Evolutionary conservation across 108 stramenopile genomes (phyloP).

Genomic region (Heterococcus sp.): DNA sequence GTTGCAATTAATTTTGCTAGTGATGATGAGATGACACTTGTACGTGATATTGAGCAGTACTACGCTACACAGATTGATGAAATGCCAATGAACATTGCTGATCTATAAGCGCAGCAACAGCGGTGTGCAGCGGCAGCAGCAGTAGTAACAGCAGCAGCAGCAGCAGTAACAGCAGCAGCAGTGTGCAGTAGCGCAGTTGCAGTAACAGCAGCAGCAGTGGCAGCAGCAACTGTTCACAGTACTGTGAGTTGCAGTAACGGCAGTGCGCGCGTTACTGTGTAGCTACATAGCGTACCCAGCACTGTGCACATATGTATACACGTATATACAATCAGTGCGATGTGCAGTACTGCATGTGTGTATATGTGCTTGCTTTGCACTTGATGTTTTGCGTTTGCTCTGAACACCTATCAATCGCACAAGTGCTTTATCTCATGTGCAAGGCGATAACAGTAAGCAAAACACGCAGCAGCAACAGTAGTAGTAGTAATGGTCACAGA

Average conservation of each 20-base stretch:
- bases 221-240: neutral
- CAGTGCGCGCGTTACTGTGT: no score
- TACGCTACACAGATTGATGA: slow-evolving; percentile 93
- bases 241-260: neutral
- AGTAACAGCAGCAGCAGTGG: neutral
- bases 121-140: no score
- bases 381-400: neutral
- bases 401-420: no score
- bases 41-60: slow-evolving; percentile 94
- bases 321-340: neutral
- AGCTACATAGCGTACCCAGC: no score
- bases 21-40: slow-evolving; percentile 77
- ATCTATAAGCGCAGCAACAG: no score
- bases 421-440: no score
- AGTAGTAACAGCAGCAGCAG: no score
- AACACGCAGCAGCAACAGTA: no score
- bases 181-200: slow-evolving; percentile 16
- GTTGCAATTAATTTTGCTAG: slow-evolving; percentile 98
- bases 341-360: neutral
- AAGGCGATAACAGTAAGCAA: no score
- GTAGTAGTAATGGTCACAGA: no score
- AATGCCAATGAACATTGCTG: slow-evolving; percentile 92
- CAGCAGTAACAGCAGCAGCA: no score
- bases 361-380: neutral
- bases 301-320: neutral